Conservation (phyloP, 371 early-diverging fungal species). For the Funneliformis caledonium region DNA sequence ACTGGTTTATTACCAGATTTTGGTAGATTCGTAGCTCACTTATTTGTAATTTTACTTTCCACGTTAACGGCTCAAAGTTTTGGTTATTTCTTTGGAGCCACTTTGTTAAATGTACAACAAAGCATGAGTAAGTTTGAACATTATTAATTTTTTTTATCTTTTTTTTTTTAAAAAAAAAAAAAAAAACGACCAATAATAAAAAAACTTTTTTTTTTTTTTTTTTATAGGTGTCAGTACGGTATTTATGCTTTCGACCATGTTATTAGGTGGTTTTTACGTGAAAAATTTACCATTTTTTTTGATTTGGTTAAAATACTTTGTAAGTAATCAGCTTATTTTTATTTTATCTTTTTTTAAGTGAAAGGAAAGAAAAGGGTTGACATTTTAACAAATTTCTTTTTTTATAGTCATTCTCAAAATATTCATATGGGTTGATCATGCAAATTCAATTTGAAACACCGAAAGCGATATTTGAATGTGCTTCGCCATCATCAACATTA, state of each 20-base stretch:
- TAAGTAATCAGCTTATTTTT: neutral
- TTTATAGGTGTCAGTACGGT: neutral
- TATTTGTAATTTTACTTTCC: neutral
- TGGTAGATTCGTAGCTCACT: constrained; percentile 1
- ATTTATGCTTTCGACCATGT: constrained; percentile 29
- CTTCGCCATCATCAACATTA: too few species aligned
- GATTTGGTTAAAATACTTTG: constrained; percentile 3
- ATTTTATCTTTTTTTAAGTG: neutral
- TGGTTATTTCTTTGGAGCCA: constrained; percentile 32
- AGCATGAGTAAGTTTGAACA: constrained; percentile 1
- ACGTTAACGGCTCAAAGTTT: constrained; percentile 14
- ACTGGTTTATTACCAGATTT: neutral
- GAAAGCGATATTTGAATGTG: constrained; percentile 10
- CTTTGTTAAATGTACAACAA: constrained; percentile 7
- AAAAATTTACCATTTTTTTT: neutral
- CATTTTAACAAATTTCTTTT: neutral
- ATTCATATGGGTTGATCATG: constrained; percentile 1
- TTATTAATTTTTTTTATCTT: neutral
- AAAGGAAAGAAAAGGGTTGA: neutral
- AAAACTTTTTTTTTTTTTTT: neutral
- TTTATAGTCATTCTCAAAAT: constrained; percentile 3
- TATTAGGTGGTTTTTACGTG: constrained; percentile 32
- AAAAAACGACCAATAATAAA: neutral
- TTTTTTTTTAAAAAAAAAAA: neutral
- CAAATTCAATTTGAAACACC: constrained; percentile 23